Base-by-base conservation (phyloP, 2,329 filamentous ascomycete species). In the Thermoascus crustaceus region DNA sequence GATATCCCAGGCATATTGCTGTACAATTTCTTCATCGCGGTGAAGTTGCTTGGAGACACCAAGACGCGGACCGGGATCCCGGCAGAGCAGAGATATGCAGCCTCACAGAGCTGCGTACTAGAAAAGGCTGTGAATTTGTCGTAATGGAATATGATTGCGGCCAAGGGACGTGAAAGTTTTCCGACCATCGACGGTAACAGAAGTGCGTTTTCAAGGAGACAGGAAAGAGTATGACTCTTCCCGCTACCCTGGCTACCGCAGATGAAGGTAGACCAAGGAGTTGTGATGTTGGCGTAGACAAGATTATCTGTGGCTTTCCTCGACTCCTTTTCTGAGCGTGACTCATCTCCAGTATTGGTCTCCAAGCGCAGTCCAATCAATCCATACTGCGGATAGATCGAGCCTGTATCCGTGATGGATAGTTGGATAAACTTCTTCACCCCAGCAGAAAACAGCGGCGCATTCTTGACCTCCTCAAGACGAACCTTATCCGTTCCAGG, bases 231-330 rank as follows among this genome's bases (percentile, higher is more conserved):
- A 38, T 80, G 73, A 13, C 69, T 74, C 46, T 80, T 80, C 0
- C 77, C 77, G 26, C 69, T 72, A 0, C 76, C 77, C 46, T 80
- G 76, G 1, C 71, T 71, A 1, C 77, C 77, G 40, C 77, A 81
- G 13, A 81, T 73, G 49, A 80, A 80, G 0, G 68, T 61, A 0
- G 74, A 78, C 43, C 67, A 75, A 0, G 76, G 76, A 0, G 66
- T 61, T 17, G 74, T 68, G 1, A 69, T 68, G 43, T 79, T 79
- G 11, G 46, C 38, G 22, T 53, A 58, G 4, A 58, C 33, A n/a
- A 56, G 37, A 19, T 53, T 46, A 10, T 52, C 26, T 9, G 35
- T 39, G 2, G 30, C 31, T 8, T 29, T 30, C 18, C 10, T 5
- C 13, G 22, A n/a, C 7, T 36, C 26, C 5, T 35, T 25, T 5